Conservation (phyloP, 164 flowering plant species). For the Amborella trichopoda region DNA sequence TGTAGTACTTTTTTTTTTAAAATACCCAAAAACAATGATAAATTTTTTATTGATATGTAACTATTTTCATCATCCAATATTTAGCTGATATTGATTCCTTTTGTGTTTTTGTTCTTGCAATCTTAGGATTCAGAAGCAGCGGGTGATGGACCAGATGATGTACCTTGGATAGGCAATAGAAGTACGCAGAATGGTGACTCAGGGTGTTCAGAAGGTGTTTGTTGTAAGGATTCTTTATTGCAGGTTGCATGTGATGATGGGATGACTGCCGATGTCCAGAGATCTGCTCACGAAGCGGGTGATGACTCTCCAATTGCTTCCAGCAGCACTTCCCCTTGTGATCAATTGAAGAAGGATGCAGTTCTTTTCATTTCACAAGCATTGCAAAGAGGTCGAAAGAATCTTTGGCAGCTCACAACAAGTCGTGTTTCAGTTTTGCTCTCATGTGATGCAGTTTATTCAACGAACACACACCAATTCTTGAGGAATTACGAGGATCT, state of each 20-base stretch:
- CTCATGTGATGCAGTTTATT: slow-evolving; percentile 60
- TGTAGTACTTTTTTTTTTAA: no score
- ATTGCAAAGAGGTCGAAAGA: slow-evolving; percentile 75
- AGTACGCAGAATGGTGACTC: slow-evolving; percentile 14
- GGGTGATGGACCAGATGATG: no score
- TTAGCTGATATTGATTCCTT: no score
- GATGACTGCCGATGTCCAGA: slow-evolving; percentile 9
- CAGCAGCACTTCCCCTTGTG: slow-evolving; percentile 80
- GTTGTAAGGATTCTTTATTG: slow-evolving; percentile 14
- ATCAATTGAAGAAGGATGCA: slow-evolving; percentile 75
- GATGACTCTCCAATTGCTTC: slow-evolving; percentile 36
- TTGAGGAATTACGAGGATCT: slow-evolving; percentile 87
- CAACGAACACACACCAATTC: slow-evolving; percentile 88
- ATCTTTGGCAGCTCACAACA: slow-evolving; percentile 93
- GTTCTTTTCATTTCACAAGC: slow-evolving; percentile 63
- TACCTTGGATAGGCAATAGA: no score
- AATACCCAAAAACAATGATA: no score
- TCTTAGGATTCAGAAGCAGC: slow-evolving; percentile 31
- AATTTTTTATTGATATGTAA: no score
- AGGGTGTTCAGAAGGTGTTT: slow-evolving; percentile 16
- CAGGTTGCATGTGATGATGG: slow-evolving; percentile 10
- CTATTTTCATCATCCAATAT: no score
- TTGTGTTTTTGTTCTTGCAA: no score
- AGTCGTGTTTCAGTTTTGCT: slow-evolving; percentile 84
- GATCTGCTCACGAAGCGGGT: slow-evolving; percentile 20